Evolutionary conservation across 768 basidiomycete species (phyloP).

Genomic region (Pleurotus cornucopiae): DNA sequence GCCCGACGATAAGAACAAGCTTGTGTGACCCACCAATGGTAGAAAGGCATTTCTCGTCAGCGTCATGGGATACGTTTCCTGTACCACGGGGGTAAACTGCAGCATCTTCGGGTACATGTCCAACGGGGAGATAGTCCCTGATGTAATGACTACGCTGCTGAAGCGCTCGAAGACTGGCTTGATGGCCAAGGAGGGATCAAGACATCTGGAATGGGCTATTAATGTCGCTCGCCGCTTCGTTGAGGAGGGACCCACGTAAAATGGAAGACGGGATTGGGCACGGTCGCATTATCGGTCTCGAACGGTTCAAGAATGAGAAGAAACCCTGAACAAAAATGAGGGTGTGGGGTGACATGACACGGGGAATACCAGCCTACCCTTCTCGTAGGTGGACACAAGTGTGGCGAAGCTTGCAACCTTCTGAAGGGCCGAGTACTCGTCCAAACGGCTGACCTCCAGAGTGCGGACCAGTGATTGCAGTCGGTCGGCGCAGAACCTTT

Average conservation of each 20-base stretch:
- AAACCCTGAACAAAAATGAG: constrained; percentile 58
- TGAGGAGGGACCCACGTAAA: constrained; percentile 62
- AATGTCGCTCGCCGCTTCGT: no score
- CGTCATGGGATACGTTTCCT: constrained; percentile 98
- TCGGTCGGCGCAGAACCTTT: constrained; percentile 93
- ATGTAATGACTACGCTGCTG: constrained; percentile 97
- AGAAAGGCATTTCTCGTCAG: constrained; percentile 94
- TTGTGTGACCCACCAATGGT: constrained; percentile 62
- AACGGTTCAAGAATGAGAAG: constrained; percentile 96
- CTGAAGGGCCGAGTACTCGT: constrained; percentile 89
- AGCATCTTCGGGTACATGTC: constrained; percentile 99
- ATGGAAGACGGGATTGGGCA: constrained; percentile 98
- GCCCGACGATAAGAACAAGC: not conserved
- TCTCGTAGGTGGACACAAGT: constrained; percentile 96
- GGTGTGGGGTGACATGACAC: not conserved
- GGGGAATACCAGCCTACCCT: constrained; percentile 48
- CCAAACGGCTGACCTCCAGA: constrained; percentile 80
- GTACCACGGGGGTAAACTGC: constrained; percentile 93
- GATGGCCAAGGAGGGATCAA: constrained; percentile 96
- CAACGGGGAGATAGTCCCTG: constrained; percentile 95
- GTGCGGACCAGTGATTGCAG: constrained; percentile 92
- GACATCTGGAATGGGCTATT: constrained; percentile 54
- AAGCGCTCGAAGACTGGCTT: constrained; percentile 98
- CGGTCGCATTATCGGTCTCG: constrained; percentile 97
- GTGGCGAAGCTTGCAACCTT: constrained; percentile 97